These are phyloP conservation scores for Mycosphaerella sp. DNA, from an alignment of 2,329 filamentous ascomycete species.

Conservation along the genomic window DNA sequence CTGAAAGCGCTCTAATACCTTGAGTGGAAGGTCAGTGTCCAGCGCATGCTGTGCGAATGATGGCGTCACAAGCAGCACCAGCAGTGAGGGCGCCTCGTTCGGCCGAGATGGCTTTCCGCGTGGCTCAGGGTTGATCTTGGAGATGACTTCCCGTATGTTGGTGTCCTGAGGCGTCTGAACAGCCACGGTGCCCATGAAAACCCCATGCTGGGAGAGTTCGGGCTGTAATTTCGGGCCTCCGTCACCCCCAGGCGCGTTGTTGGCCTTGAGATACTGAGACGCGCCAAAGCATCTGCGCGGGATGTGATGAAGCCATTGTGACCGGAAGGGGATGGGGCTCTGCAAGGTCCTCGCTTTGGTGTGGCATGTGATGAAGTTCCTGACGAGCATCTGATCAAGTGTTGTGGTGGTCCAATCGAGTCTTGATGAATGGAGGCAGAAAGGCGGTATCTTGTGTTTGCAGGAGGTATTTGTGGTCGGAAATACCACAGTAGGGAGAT, in stretches of 20 bases:
- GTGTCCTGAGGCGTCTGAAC: conserved; percentile 3
- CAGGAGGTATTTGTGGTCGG: too few species aligned
- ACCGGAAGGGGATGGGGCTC: not conserved
- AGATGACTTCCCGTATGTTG: conserved; percentile 15
- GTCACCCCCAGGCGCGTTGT: conserved; percentile 31
- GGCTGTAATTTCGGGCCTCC: conserved; percentile 28
- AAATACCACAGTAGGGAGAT: too few species aligned
- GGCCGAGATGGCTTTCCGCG: conserved; percentile 1
- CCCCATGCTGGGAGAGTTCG: not conserved
- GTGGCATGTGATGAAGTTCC: not conserved
- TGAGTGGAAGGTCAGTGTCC: conserved; percentile 16
- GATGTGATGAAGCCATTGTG: not conserved
- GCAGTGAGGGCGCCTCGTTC: conserved; percentile 10
- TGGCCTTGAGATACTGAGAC: too few species aligned
- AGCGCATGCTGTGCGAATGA: conserved; percentile 25
- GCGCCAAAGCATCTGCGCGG: not conserved
- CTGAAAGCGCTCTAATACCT: conserved; percentile 17
- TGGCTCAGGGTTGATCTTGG: conserved; percentile 14
- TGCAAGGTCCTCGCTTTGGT: not conserved
- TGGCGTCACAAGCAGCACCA: conserved; percentile 23
- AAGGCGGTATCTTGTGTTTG: too few species aligned
- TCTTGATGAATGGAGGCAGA: too few species aligned
- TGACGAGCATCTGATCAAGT: not conserved
- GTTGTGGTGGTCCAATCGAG: too few species aligned
- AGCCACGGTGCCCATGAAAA: conserved; percentile 16